These are phyloP conservation scores for Lasiosphaeria miniovina DNA, from an alignment of 495 filamentous ascomycete species.

Conservation along the genomic window DNA sequence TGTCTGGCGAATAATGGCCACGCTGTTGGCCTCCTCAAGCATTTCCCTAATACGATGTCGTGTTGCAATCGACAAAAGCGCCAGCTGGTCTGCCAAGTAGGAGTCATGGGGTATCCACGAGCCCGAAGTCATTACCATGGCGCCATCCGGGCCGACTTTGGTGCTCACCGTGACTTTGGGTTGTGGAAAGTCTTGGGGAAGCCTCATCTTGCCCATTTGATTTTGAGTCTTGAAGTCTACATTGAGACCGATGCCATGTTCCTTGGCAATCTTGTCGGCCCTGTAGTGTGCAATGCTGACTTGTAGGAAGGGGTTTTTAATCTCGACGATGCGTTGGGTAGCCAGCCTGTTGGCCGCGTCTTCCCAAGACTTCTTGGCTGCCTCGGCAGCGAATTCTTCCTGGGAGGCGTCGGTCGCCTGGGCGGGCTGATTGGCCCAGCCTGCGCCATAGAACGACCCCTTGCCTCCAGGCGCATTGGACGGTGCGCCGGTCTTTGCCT, in stretches of 20 bases:
- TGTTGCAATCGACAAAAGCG: constrained; percentile 36
- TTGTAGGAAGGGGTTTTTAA: constrained; percentile 38
- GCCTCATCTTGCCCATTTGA: constrained; percentile 40
- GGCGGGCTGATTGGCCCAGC: constrained; percentile 54
- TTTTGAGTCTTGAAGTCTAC: constrained; percentile 45
- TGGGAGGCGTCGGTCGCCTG: constrained; percentile 45
- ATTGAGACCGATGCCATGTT: constrained; percentile 55
- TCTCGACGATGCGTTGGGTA: constrained; percentile 44
- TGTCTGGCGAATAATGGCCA: constrained; percentile 15
- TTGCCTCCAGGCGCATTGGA: constrained; percentile 47
- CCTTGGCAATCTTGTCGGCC: constrained; percentile 59
- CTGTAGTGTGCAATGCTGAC: constrained; percentile 44
- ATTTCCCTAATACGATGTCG: constrained; percentile 14
- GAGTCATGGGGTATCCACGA: constrained; percentile 65
- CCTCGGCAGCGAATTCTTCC: constrained; percentile 49
- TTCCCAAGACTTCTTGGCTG: constrained; percentile 46
- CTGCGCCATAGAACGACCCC: constrained; percentile 56
- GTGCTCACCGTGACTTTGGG: constrained; percentile 33
- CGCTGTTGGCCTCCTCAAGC: constrained; percentile 14
- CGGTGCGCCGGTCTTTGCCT: constrained; percentile 43
- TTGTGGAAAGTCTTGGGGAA: constrained; percentile 51
- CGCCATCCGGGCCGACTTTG: constrained; percentile 49
- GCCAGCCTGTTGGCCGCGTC: constrained; percentile 43
- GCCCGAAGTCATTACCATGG: constrained; percentile 55
- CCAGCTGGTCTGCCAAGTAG: constrained; percentile 68